Percentiles rank a stretch among this genome's conserved stretches.
Evolutionary conservation across 345 rosid species (phyloP).

Genomic region (Gossypium bickii): DNA sequence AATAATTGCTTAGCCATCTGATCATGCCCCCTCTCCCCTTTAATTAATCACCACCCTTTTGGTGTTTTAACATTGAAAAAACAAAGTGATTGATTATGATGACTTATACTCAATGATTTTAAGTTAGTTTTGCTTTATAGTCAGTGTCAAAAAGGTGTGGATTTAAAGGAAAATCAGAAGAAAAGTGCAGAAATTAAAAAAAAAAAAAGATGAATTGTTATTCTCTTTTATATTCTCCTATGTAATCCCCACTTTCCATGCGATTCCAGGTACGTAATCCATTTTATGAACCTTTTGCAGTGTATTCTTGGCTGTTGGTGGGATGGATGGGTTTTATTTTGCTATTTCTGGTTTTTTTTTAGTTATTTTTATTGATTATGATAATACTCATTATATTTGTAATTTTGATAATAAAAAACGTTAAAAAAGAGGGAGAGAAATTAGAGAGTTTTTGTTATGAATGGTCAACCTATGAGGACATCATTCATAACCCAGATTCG

Average conservation of each 20-base stretch:
- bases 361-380: too few relatives aligned
- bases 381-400: too few relatives aligned
- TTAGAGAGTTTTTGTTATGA: not conserved
- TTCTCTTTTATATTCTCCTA: conserved; percentile 15
- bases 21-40: not conserved
- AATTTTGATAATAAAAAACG: too few relatives aligned
- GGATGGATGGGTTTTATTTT: too few relatives aligned
- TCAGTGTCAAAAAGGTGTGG: not conserved
- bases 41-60: not conserved
- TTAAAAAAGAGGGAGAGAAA: too few relatives aligned
- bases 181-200: too few relatives aligned
- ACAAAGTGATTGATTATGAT: not conserved
- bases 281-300: conserved; percentile 13
- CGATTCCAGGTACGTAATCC: conserved; percentile 30
- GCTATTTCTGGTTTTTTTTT: too few relatives aligned
- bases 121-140: not conserved
- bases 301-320: conserved; percentile 14
- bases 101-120: not conserved
- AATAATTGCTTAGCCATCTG: not conserved
- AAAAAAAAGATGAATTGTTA: not conserved
- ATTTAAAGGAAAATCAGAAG: not conserved
- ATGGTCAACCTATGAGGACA: not conserved
- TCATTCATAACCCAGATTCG: conserved; percentile 18
- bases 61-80: not conserved
- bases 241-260: conserved; percentile 28